Percentiles rank a stretch among this genome's conserved stretches.
These are phyloP conservation scores for Cordyceps cicadae DNA, from an alignment of 2,329 filamentous ascomycete genomes.

Conservation along the genomic window DNA sequence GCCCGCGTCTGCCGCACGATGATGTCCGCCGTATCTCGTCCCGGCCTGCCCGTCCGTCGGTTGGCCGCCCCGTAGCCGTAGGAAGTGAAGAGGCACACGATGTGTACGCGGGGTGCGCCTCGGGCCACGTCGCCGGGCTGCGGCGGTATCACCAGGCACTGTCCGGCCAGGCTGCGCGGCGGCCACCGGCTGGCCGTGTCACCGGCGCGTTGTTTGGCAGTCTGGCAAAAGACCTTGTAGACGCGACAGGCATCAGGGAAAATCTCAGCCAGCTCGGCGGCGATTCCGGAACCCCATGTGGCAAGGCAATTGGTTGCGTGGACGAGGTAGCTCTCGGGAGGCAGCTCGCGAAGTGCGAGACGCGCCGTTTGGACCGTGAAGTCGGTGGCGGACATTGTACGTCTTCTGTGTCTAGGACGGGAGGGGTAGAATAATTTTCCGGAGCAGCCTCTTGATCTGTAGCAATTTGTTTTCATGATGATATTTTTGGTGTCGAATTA, in stretches of 20 bases:
- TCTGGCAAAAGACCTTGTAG: slow-evolving; percentile 20
- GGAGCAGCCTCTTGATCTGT: neutral
- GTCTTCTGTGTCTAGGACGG: neutral
- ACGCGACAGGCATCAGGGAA: slow-evolving; percentile 20
- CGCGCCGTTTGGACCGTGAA: neutral
- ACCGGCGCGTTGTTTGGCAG: slow-evolving; percentile 12
- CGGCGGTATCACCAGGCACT: slow-evolving; percentile 22
- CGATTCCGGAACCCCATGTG: slow-evolving; percentile 23
- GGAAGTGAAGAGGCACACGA: slow-evolving; percentile 19
- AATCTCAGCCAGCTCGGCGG: slow-evolving; percentile 18
- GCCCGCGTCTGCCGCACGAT: slow-evolving; percentile 16
- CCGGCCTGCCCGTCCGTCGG: slow-evolving; percentile 12
- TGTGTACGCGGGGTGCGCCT: slow-evolving; percentile 17
- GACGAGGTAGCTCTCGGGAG: slow-evolving; percentile 18
- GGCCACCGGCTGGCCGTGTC: slow-evolving; percentile 12
- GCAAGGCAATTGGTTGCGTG: slow-evolving; percentile 26
- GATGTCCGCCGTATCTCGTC: slow-evolving; percentile 11
- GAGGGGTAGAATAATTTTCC: neutral
- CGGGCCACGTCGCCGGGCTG: slow-evolving; percentile 17
- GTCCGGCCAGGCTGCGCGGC: slow-evolving; percentile 17
- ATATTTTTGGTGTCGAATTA: neutral
- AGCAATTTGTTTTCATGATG: neutral
- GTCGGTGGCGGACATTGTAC: neutral
- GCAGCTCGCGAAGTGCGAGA: neutral
- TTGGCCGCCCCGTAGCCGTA: slow-evolving; percentile 15